Base-by-base conservation (phyloP, 2,329 filamentous ascomycete species). In the Talaromyces verruculosus region DNA sequence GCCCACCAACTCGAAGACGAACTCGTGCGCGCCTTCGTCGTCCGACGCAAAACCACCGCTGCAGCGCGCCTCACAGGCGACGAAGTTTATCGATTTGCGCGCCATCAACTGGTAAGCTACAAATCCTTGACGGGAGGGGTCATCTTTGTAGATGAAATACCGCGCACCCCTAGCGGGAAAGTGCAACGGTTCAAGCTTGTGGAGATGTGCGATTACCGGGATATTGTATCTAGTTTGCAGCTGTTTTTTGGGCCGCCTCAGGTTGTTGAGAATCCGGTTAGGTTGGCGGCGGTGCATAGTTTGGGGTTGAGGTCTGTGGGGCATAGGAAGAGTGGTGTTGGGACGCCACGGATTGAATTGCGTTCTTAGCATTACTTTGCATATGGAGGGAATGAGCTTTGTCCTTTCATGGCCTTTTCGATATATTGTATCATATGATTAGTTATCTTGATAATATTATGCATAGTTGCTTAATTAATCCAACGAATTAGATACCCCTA, bases 121-220 rank as follows among this genome's bases (percentile, higher is more conserved):
- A 84, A 84, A 67, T 74, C 76, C 2, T 69, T 84, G 0, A 81
- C 81, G 8, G 80, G 80, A 5, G 82, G 81, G 0, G 77, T 84
- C 8, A 70, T 80, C 25, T 84, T 84, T 63, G 78, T 84, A 15
- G 78, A 83, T 53, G 73, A 79, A 33, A 82, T 85, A 39, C 83
- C 83, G 4, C 80, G 81, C 57, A 81, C 81, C 2, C 74, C 81
- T 0, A 83, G 81, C 65, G 83, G 83, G 15, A 85, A 85, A 73
- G 83, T 84, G 60, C 75, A 81, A 66, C 74, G 79, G 7, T 78
- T 77, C 72, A 78, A 75, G 65, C 71, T 80, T 30, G 69, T 74
- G 1, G 75, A 78, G 69, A 78, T 79, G 76, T 78, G 78, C 64
- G 68, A 72, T 11, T 78, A 79, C 65, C 72, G 77, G 2, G 75